Conservation (phyloP, 2,329 filamentous ascomycete species). For the Teratosphaeria viscida region DNA sequence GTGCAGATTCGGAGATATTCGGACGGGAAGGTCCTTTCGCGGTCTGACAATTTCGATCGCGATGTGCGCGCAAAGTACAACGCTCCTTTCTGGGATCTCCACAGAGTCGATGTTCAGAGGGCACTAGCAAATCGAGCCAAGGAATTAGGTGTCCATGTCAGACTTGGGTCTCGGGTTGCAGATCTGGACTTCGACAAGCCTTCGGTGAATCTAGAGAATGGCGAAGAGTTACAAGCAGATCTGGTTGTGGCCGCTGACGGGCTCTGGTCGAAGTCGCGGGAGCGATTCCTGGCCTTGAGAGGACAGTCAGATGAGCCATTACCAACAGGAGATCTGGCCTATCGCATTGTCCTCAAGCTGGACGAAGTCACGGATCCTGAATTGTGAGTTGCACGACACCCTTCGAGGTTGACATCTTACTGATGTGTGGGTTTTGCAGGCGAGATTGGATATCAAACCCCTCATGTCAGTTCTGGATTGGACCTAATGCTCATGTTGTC, state of each 20-base stretch:
- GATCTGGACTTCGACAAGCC: slow-evolving; percentile 39
- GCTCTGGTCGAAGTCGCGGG: slow-evolving; percentile 49
- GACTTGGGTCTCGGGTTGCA: slow-evolving; percentile 39
- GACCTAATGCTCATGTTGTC: slow-evolving; percentile 50
- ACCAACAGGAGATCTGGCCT: slow-evolving; percentile 55
- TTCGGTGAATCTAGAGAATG: slow-evolving; percentile 31
- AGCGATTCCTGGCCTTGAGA: slow-evolving; percentile 35
- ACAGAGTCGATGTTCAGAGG: slow-evolving; percentile 51
- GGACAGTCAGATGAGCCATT: slow-evolving; percentile 36
- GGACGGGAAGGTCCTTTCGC: slow-evolving; percentile 36
- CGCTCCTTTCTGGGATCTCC: slow-evolving; percentile 50
- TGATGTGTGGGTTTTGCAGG: background rate
- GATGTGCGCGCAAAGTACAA: slow-evolving; percentile 46
- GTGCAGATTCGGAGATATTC: slow-evolving; percentile 46
- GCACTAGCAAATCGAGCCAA: slow-evolving; percentile 42
- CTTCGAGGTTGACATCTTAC: background rate
- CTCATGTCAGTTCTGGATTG: slow-evolving; percentile 52
- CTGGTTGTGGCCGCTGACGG: slow-evolving; percentile 55
- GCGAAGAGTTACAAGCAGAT: slow-evolving; percentile 38
- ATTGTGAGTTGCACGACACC: slow-evolving; percentile 25
- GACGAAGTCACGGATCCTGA: slow-evolving; percentile 43
- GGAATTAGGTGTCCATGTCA: slow-evolving; percentile 43
- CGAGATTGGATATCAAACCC: slow-evolving; percentile 42
- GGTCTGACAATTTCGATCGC: slow-evolving; percentile 42
- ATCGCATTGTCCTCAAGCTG: slow-evolving; percentile 47